Evolutionary conservation across 1,139 yeast genomes (phyloP), one percentile per base, ranked within the genome.

Genomic region (Wickerhamomyces sp.): DNA sequence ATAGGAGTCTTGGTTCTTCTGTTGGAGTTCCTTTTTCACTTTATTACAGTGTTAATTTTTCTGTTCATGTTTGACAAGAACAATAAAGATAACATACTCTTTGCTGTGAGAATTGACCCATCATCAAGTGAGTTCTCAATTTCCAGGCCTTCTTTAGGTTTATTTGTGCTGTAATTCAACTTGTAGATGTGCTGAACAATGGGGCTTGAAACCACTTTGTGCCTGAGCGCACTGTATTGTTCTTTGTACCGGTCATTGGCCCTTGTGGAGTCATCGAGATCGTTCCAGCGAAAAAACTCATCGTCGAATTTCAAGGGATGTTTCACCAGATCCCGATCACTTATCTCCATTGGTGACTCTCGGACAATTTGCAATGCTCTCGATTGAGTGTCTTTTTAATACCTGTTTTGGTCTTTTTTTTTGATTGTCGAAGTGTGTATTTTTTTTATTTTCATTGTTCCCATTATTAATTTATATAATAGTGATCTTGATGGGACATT

Each of bases 91-190:
- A 7, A 36, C 33, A n/a, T 33, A 36, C 42, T 43, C 17, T 38
- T 31, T 4, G 28, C 18, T 0, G 48, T 31, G 18, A 54, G 27
- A 1, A 47, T n/a, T 2, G 29, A 38, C 0, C 56, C 58, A 38
- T 54, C 55, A 7, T 31, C 33, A 0, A 24, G 37, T 1, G 19
- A 15, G 0, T 19, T 20, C 20, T 45, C 46, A 5, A 17, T 14
- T 2, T 37, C 47, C 13, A 54, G 41, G 1, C 56, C 58, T 18
- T 43, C 39, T 8, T 47, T n/a, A 13, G 47, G 43, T 32, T 54
- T 52, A 24, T 45, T 43, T 5, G 33, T 16, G 7, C 47, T 28
- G 35, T 36, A 47, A 5, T 24, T 41, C 12, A 52, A 4, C 7
- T 19, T 28, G 39, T 41, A 42, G 2, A 54, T 31, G 5, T 39